Percentiles rank a stretch among this genome's conserved stretches.
phyloP scores from a whole-genome alignment of 2,329 filamentous ascomycete genomes.

The Curvularia spicifera region DNA sequence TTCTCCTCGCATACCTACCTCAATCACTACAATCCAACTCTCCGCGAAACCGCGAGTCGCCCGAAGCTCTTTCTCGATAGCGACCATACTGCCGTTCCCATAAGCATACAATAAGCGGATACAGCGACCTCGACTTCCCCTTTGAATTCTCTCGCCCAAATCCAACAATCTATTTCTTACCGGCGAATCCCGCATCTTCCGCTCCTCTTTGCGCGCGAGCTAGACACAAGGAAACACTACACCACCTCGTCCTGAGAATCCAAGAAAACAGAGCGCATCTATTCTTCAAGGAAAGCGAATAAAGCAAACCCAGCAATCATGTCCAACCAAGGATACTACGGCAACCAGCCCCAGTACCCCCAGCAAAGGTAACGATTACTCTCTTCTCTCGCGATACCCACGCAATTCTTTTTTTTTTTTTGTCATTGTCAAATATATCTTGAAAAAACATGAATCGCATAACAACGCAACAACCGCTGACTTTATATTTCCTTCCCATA shows the following conservation, averaged over 20 bases:
- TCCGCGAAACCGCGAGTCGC: background rate
- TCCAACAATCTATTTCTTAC: background rate
- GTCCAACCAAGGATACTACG: constrained; percentile 49
- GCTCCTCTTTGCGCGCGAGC: background rate
- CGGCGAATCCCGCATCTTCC: background rate
- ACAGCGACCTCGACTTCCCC: background rate
- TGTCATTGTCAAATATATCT: background rate
- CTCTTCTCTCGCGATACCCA: background rate
- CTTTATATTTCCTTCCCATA: background rate
- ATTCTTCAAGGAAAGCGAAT: too few species aligned
- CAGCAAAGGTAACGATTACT: constrained; percentile 39
- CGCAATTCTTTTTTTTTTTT: background rate
- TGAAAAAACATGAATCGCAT: background rate
- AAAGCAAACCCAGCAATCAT: constrained; percentile 26
- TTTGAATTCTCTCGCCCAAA: background rate
- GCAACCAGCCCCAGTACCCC: constrained; percentile 42
- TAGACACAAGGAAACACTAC: background rate
- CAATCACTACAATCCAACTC: background rate
- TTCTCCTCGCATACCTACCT: too few species aligned
- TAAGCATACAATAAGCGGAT: background rate
- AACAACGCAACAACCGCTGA: background rate
- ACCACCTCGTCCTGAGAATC: background rate
- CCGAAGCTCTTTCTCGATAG: background rate
- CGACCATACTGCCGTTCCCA: background rate
- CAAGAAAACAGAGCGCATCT: background rate